These are phyloP conservation scores for Eucommia ulmoides DNA, from an alignment of 257 asterid species.

Conservation along the genomic window DNA sequence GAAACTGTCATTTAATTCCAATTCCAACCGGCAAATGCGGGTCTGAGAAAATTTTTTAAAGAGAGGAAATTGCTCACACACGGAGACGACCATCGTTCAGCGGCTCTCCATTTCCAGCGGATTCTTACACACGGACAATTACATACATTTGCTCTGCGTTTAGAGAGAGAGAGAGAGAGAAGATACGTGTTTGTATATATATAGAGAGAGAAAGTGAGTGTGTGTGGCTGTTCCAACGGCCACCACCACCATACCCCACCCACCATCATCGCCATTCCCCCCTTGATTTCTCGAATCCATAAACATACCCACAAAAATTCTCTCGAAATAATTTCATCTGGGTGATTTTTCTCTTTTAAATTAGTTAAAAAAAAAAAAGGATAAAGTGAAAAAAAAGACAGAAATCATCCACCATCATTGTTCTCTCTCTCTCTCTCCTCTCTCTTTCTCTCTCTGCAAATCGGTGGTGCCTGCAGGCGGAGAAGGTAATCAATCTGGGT, in stretches of 20 bases:
- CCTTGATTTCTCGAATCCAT: not conserved
- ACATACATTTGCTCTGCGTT: not conserved
- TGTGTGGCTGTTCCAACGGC: not conserved
- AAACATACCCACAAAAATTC: not conserved
- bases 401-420: not conserved
- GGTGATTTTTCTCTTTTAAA: no score
- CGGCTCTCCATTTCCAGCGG: not conserved
- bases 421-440: slow-evolving; percentile 15
- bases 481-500: slow-evolving; percentile 17
- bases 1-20: no score
- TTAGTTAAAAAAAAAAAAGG: not conserved
- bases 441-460: slow-evolving; percentile 7
- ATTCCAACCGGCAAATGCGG: no score
- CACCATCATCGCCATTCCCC: not conserved
- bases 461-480: slow-evolving; percentile 56
- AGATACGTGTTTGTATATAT: no score
- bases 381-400: not conserved
- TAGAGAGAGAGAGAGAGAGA: not conserved
- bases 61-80: not conserved
- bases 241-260: not conserved
- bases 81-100: not conserved
- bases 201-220: not conserved
- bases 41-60: no score
- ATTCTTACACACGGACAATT: no score
- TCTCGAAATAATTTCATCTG: not conserved